Percentiles rank a stretch among this genome's conserved stretches.
These are phyloP conservation scores for Phaeodactylum tricornutum DNA, from an alignment of 108 stramenopile genomes.

Conservation along the genomic window DNA sequence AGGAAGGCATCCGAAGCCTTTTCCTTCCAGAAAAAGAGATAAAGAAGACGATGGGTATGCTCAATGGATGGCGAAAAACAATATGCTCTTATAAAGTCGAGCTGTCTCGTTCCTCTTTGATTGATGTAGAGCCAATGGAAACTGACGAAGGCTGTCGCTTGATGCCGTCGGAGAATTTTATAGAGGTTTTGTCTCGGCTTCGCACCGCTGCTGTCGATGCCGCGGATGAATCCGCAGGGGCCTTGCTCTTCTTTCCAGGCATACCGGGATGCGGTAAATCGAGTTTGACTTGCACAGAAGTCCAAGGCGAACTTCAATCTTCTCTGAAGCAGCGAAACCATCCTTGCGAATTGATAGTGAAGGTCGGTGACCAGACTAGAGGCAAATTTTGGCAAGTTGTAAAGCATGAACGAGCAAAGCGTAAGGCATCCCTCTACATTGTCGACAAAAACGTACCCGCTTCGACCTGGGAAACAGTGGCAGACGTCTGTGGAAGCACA, in stretches of 20 bases:
- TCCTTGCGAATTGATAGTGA: constrained; percentile 23
- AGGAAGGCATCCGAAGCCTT: not conserved
- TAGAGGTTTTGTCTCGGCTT: not conserved
- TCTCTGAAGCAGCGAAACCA: constrained; percentile 6
- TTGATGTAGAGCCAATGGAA: constrained; percentile 2
- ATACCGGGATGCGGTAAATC: constrained; percentile 86
- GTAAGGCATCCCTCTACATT: constrained; percentile 28
- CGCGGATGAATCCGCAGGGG: constrained; percentile 12
- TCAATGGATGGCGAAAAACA: constrained; percentile 19
- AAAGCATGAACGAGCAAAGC: constrained; percentile 11
- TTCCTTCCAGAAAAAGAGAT: constrained; percentile 1
- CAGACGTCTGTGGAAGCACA: constrained; percentile 22
- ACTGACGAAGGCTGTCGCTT: not conserved
- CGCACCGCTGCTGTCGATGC: not conserved
- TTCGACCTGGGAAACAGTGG: constrained; percentile 33
- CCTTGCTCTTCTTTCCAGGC: constrained; percentile 66
- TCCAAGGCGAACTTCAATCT: constrained; percentile 10
- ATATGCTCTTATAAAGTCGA: constrained; percentile 7
- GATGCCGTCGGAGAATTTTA: not conserved
- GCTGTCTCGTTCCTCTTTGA: constrained; percentile 1
- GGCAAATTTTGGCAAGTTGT: constrained; percentile 38
- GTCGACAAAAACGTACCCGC: constrained; percentile 78
- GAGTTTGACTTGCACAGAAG: constrained; percentile 20
- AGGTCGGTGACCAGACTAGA: constrained; percentile 30
- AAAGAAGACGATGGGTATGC: not conserved